Conservation (phyloP, 1,284 basidiomycete species). For the Tilletia indica region DNA sequence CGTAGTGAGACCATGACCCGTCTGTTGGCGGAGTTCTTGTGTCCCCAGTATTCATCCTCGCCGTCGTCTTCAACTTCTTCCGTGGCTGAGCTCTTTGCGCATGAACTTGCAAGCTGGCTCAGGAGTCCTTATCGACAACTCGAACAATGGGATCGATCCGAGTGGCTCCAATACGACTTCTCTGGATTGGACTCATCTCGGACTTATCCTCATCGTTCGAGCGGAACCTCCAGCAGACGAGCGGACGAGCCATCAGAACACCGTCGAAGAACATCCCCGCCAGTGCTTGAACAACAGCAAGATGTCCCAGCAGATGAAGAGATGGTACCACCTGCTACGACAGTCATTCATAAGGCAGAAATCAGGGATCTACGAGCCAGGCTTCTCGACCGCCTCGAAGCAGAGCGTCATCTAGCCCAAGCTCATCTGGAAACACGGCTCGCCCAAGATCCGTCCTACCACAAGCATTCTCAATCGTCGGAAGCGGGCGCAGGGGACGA, state of each 20-base stretch:
- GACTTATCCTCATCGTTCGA: background rate
- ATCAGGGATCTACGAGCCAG: background rate
- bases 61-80: background rate
- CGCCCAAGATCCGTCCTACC: background rate
- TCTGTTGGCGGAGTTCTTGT: constrained; percentile 3
- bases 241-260: background rate
- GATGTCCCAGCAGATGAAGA: no score
- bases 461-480: no score
- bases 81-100: constrained; percentile 5
- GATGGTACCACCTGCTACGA: no score
- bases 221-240: background rate
- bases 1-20: constrained; percentile 4
- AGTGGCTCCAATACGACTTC: constrained; percentile 13
- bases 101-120: constrained; percentile 4
- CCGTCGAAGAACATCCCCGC: no score
- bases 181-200: background rate
- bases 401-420: background rate
- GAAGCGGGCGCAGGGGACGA: background rate
- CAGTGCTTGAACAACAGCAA: no score
- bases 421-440: background rate
- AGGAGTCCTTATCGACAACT: constrained; percentile 12
- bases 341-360: background rate
- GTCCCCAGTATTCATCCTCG: background rate
- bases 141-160: constrained; percentile 11
- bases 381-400: background rate